Base-by-base conservation (phyloP, 306 rosid species). In the Glycine tomentella region DNA sequence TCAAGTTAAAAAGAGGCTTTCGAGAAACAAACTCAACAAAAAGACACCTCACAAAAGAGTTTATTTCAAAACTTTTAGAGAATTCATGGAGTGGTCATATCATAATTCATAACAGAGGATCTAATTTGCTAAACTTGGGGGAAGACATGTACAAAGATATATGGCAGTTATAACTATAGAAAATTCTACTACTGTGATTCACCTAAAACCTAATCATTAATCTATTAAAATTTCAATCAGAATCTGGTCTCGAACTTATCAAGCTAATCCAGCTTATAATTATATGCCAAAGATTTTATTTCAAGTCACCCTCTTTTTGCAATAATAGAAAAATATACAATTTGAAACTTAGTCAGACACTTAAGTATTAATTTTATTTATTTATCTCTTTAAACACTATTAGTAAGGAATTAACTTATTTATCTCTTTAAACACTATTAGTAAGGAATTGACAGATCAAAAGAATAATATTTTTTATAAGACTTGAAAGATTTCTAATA, bases 401-500 rank as follows among this genome's bases (percentile, higher is more conserved):
- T 34, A 34, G 38, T 34, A 34, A 34, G 4, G 36, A 34, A 34
- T 34, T 34, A 34, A n/a, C n/a, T 25, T 25, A 25, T 25, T 25
- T 25, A 25, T 25, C 31, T 34, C 38, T 34, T 34, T 34, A 34
- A 34, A 34, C 38, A 34, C 38, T 34, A 34, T 34, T 34, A 34
- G 38, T 34, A 17, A 73, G 12, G 12, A 80, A 50, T 69, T 75
- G 49, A 52, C 20, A 16, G 48, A 31, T 51, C 53, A 74, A 56
- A 64, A 20, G 49, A 72, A 68, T 36, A 57, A 53, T 61, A 7
- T 16, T 67, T 3, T 34, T 34, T 34, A 34, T 34, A 34, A 34
- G 38, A 34, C 38, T 65, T 42, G 40, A 42, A 80, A 68, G 20
- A 17, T 69, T 80, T 72, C 44, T 70, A 68, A 34, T 3, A 45